phyloP scores from a whole-genome alignment of 1,284 basidiomycete genomes.

The Papiliotrema flavescens region DNA sequence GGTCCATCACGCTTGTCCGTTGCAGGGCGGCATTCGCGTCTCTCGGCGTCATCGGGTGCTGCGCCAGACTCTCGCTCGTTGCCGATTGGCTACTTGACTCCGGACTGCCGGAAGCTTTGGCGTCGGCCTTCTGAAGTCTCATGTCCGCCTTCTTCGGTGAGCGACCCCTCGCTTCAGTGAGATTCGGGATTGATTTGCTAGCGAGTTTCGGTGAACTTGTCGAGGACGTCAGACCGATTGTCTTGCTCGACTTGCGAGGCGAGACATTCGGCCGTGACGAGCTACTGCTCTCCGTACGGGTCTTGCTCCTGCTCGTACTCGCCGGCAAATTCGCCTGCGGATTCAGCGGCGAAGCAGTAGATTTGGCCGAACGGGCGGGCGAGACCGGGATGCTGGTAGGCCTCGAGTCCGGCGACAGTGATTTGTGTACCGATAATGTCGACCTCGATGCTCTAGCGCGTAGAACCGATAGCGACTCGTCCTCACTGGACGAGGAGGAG shows the following conservation, averaged over 20 bases:
- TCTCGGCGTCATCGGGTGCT: background rate
- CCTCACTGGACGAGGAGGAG: constrained; percentile 9
- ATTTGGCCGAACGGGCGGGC: background rate
- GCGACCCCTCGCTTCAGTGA: background rate
- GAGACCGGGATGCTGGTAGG: background rate
- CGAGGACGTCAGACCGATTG: too few relatives aligned
- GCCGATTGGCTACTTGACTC: constrained; percentile 1
- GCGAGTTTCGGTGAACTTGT: too few relatives aligned
- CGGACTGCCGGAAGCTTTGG: background rate
- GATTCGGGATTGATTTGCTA: too few relatives aligned
- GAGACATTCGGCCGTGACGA: too few relatives aligned
- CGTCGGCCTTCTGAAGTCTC: background rate
- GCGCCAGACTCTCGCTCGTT: constrained; percentile 2
- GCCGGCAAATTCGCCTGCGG: background rate
- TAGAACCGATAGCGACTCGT: constrained; percentile 13
- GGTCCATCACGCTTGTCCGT: background rate
- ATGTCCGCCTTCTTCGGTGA: background rate
- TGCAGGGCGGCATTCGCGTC: background rate
- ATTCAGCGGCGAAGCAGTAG: background rate
- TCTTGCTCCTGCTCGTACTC: too few relatives aligned
- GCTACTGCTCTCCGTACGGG: too few relatives aligned
- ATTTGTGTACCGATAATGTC: constrained; percentile 2
- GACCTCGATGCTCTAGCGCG: constrained; percentile 8
- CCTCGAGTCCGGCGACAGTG: background rate
- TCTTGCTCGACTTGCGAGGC: too few relatives aligned